phyloP scores from a whole-genome alignment of 2,329 filamentous ascomycete species.

The Chaetomium sp. region DNA sequence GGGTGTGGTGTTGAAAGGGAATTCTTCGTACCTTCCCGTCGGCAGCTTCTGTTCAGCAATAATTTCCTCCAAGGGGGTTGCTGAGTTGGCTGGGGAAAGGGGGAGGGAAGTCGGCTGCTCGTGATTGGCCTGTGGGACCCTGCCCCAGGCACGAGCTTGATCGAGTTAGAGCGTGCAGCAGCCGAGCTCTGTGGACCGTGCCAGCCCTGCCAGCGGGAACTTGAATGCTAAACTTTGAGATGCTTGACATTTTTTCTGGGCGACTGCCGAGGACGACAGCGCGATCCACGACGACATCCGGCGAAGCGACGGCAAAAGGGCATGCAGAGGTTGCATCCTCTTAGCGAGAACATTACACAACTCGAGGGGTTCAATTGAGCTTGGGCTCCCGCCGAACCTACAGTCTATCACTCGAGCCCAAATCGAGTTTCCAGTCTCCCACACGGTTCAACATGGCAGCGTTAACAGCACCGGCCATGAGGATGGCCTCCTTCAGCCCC shows the following conservation, averaged over 20 bases:
- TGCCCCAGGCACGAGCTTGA: constrained; percentile 33
- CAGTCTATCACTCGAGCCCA: background rate
- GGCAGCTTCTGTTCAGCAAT: constrained; percentile 36
- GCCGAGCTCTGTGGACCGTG: constrained; percentile 32
- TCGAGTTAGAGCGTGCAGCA: constrained; percentile 31
- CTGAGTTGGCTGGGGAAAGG: constrained; percentile 44
- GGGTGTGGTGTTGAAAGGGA: constrained; percentile 31
- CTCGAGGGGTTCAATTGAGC: background rate
- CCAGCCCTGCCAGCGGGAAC: constrained; percentile 26
- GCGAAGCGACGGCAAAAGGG: constrained; percentile 25
- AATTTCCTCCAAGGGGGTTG: constrained; percentile 38
- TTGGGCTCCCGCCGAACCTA: background rate
- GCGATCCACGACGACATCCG: constrained; percentile 22
- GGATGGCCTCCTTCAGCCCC: constrained; percentile 30
- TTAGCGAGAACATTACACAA: background rate
- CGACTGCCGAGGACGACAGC: constrained; percentile 5
- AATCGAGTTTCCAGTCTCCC: background rate
- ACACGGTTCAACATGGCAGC: constrained; percentile 30
- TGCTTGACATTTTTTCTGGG: constrained; percentile 33
- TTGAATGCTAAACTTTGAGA: constrained; percentile 6
- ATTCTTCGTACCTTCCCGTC: constrained; percentile 34
- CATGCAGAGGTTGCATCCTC: constrained; percentile 17
- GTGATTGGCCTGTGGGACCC: constrained; percentile 35
- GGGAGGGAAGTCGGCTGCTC: constrained; percentile 36
- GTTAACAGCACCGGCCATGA: constrained; percentile 32